Conservation (phyloP, 139 green algal genomes). For the Pseudopediastrum boryanum region DNA sequence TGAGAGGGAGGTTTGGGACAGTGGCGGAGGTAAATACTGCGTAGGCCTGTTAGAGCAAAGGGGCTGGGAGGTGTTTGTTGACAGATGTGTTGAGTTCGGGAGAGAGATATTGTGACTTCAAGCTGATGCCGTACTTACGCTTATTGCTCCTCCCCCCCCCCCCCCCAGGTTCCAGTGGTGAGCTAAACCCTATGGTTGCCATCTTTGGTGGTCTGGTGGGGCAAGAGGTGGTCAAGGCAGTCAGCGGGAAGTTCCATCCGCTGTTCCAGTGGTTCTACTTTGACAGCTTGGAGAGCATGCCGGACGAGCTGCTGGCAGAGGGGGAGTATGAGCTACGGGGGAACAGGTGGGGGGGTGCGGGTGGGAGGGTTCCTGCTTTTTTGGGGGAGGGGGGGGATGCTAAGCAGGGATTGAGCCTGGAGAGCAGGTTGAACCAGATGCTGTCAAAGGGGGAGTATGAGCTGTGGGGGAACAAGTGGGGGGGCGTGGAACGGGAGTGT, state of each 20-base stretch:
- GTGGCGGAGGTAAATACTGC: too few relatives aligned
- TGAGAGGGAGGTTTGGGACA: too few relatives aligned
- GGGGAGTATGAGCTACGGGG: slow-evolving; percentile 69
- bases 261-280: slow-evolving; percentile 95
- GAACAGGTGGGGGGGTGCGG: slow-evolving; percentile 62
- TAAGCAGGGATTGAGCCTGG: slow-evolving; percentile 43
- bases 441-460: slow-evolving; percentile 66
- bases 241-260: slow-evolving; percentile 96
- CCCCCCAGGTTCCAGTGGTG: slow-evolving; percentile 44
- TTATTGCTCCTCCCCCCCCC: too few relatives aligned
- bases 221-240: slow-evolving; percentile 98
- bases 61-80: too few relatives aligned
- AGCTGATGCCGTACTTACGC: too few relatives aligned
- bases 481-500: not conserved
- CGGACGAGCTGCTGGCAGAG: slow-evolving; percentile 53
- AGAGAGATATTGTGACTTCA: too few relatives aligned
- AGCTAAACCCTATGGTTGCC: slow-evolving; percentile 93
- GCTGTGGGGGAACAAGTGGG: slow-evolving; percentile 71
- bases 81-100: too few relatives aligned
- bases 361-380: not conserved
- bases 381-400: not conserved
- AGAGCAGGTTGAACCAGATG: slow-evolving; percentile 72
- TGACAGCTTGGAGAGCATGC: slow-evolving; percentile 83
- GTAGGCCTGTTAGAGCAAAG: too few relatives aligned
- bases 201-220: slow-evolving; percentile 97